Conservation (phyloP, 331 rosid genomes). For the Quercus phellos region DNA sequence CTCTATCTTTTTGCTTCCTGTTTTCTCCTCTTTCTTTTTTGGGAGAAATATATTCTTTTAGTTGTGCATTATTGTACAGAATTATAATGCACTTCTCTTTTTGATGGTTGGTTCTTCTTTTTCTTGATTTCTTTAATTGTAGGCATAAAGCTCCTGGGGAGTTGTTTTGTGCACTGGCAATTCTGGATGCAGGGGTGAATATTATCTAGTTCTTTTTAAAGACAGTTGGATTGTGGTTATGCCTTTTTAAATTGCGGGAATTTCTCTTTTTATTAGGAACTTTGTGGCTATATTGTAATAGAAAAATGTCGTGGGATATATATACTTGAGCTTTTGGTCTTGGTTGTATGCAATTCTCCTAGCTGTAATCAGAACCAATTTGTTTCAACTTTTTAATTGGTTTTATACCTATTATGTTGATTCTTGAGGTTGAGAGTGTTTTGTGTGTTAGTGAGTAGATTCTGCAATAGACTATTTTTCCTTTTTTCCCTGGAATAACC, state of each 20-base stretch:
- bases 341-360: conserved; percentile 36
- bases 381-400: conserved; percentile 20
- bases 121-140: conserved; percentile 1
- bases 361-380: conserved; percentile 45
- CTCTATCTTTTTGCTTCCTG: neutral
- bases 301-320: conserved; percentile 40
- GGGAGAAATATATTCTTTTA: too few species aligned
- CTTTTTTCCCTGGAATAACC: neutral
- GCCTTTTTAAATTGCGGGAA: conserved; percentile 20
- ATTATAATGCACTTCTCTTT: too few species aligned
- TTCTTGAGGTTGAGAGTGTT: too few species aligned
- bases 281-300: conserved; percentile 43
- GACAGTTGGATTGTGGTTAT: conserved; percentile 48
- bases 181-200: conserved; percentile 99
- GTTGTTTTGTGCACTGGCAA: conserved; percentile 44
- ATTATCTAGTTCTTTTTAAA: conserved; percentile 68
- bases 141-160: conserved; percentile 59
- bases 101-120: neutral
- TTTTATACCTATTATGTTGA: neutral
- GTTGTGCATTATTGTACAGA: neutral
- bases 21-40: neutral
- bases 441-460: neutral
- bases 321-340: conserved; percentile 44
- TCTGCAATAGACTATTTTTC: neutral
- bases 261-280: conserved; percentile 37